A percentile compares a stretch with the other conserved stretches of the same genome.
Conservation (phyloP, 768 basidiomycete species). For the Mycena floridula region DNA sequence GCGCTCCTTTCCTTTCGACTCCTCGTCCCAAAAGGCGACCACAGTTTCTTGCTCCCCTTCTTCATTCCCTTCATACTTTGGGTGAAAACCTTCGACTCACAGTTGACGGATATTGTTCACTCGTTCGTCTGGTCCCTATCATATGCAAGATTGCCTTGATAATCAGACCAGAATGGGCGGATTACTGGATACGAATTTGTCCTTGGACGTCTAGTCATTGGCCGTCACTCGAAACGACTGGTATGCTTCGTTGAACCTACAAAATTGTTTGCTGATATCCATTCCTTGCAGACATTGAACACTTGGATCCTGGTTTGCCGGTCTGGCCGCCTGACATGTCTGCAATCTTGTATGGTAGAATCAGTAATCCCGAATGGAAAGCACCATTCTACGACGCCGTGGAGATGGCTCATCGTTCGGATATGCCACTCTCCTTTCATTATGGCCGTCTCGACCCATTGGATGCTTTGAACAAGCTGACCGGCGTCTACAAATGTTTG, state of each 20-base stretch:
- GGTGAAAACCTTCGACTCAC: constrained; percentile 64
- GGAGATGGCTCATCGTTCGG: constrained; percentile 40
- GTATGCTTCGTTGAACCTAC: constrained; percentile 23
- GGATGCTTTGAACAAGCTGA: constrained; percentile 44
- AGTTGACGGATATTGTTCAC: constrained; percentile 46
- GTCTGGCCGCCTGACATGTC: constrained; percentile 76
- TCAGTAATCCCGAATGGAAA: constrained; percentile 66
- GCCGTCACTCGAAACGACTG: constrained; percentile 41
- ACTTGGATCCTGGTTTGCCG: constrained; percentile 66
- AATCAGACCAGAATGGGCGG: constrained; percentile 81
- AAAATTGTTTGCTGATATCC: background rate
- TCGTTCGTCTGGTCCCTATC: constrained; percentile 53
- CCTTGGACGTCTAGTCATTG: constrained; percentile 57
- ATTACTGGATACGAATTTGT: constrained; percentile 85
- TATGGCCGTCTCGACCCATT: constrained; percentile 62
- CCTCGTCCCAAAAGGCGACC: constrained; percentile 26
- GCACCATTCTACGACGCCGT: constrained; percentile 46
- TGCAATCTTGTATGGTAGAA: constrained; percentile 52
- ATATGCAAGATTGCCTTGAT: constrained; percentile 57
- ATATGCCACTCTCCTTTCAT: constrained; percentile 48
- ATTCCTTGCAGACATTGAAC: too few species aligned
- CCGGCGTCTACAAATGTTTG: constrained; percentile 50
- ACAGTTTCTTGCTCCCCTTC: constrained; percentile 48
- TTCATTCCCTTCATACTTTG: constrained; percentile 75
- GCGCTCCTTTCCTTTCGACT: constrained; percentile 11